Evolutionary conservation across 2,329 filamentous ascomycete species (phyloP), one percentile per base, ranked within the genome.

Genomic region (Botrytis cinerea): DNA sequence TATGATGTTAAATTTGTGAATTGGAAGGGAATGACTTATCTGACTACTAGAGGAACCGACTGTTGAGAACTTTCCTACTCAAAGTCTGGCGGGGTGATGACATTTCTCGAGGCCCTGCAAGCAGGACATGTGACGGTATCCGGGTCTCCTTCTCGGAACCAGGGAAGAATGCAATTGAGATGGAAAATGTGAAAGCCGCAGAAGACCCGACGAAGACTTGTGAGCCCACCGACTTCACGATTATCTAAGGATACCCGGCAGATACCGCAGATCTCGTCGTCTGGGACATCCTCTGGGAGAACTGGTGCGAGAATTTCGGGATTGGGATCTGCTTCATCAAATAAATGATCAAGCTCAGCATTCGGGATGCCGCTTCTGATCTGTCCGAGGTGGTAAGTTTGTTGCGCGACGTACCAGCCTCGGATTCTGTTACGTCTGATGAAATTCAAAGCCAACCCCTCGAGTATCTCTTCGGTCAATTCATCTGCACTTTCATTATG

Each of bases 251-350:
- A 4, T 14, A 20, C 2, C 3, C 10, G 35, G 22, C 66, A 68
- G 35, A 68, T 68, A 2, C 35, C 48, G 6, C 35, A 68, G 3
- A 8, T 22, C 22, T 28, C 48, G 25, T 57, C 48, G 1, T 14
- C 10, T 16, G 48, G 25, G 0, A 32, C 0, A 14, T 57, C 48
- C 9, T 48, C 16, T 6, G 1, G n/a, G 12, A 16, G n/a, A 0
- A 57, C 48, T 22, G 48, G 48, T 16, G 66, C 35, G 9, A 68
- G 66, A 16, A 68, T 57, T 1, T 6, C 18, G 5, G 48, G 35
- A 22, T 57, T 57, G 25, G 40, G 3, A 22, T 32, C 3, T 3
- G 20, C 6, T 22, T 57, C 66, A 2, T 57, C n/a, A 16, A 32
- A 57, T 0, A 57, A 6, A 9, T 32, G 1, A 4, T 1, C 16